Base-by-base conservation (phyloP, 176 grass and related monocot genomes). In the Thalia dealbata region DNA sequence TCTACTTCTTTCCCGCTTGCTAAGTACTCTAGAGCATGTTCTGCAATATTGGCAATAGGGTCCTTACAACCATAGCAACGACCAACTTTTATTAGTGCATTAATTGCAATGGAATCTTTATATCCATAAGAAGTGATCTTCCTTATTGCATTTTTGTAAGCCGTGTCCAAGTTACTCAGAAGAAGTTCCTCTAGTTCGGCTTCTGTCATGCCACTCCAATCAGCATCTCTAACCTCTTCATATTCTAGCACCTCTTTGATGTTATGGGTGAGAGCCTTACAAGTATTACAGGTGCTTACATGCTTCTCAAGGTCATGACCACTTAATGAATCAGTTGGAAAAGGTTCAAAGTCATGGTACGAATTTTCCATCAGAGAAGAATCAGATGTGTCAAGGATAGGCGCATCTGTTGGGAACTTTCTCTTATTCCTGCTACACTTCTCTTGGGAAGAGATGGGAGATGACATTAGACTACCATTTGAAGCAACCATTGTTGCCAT, bases 351-450 rank as follows among this genome's bases (percentile, higher is more conserved):
- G 42, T 70, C 50, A 9, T 24, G 52, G 10, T 21, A 61, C 61
- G 56, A 8, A 35, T 7, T 71, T 61, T 70, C 27, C 66, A 70
- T 19, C 6, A 27, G 15, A 55, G 76, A 21, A 26, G 52, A 23
- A n/a, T 19, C 52, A 15, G 14, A 11, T 15, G 32, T 46, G 24
- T 60, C 35, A 3, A 14, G 32, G 8, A 45, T 18, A 22, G 66
- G 76, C 45, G 67, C 30, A 78, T 78, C 65, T 28, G 51, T 50
- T 19, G 38, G 51, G 35, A 78, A 60, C 54, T 71, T 70, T 45
- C 66, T 70, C 76, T 78, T 78, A 25, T 78, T 78, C 76, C 66
- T 70, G 30, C 38, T 71, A 19, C 52, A 15, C 8, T 70, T 78
- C 42, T 71, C 67, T 46, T 60, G 52, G 61, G 18, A 23, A 59